Percentiles rank a stretch among this genome's conserved stretches.
Conservation (phyloP, 2,329 filamentous ascomycete species). For the Fusarium avenaceum region DNA sequence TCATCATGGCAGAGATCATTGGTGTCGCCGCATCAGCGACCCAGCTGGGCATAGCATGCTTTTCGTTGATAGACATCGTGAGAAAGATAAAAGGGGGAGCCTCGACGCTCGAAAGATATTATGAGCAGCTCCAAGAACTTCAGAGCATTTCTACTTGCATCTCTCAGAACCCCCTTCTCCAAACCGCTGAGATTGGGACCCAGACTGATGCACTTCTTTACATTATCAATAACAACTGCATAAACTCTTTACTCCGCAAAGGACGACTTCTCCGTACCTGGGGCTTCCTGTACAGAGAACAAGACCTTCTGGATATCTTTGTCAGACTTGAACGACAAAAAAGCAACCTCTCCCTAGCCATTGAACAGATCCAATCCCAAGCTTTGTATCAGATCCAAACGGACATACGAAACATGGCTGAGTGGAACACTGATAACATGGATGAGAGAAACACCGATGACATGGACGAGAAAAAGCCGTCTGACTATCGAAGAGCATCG, state of each 20-base stretch:
- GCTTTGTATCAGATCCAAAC: constrained; percentile 49
- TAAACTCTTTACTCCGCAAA: constrained; percentile 1
- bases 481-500: accelerated
- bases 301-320: constrained; percentile 39
- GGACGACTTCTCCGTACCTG: not conserved
- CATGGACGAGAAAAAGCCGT: constrained; percentile 5
- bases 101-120: constrained; percentile 26
- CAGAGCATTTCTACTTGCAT: constrained; percentile 35
- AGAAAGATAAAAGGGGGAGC: constrained; percentile 45
- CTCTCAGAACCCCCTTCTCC: constrained; percentile 41
- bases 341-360: constrained; percentile 21
- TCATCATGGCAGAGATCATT: constrained; percentile 44
- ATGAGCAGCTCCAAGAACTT: constrained; percentile 43
- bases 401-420: constrained; percentile 12
- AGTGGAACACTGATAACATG: constrained; percentile 5
- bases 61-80: constrained; percentile 36
- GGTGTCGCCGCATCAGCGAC: constrained; percentile 41
- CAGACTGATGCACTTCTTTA: constrained; percentile 35
- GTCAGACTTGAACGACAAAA: constrained; percentile 36
- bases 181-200: constrained; percentile 35
- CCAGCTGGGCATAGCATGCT: constrained; percentile 32
- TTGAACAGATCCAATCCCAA: constrained; percentile 55
- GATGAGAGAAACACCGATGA: not conserved
- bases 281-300: constrained; percentile 2
- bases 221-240: constrained; percentile 23